Evolutionary conservation across 169 alveolate genomes (phyloP).

Genomic region (Plasmodium vivax): DNA sequence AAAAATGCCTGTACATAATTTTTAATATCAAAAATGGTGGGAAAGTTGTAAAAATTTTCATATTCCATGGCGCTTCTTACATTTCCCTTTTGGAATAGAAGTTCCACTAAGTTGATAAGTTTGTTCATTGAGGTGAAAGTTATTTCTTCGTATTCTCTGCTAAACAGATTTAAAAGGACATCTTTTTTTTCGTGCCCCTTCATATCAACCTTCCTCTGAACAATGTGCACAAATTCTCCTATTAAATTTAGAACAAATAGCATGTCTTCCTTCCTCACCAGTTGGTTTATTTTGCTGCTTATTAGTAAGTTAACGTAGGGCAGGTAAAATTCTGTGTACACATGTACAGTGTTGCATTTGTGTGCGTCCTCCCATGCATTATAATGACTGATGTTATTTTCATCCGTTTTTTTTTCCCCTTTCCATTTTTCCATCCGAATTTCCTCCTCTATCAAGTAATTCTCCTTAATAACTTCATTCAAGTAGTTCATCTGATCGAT

Average conservation of each 20-base stretch:
- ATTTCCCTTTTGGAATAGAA: constrained; percentile 27
- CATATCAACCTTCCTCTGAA: constrained; percentile 14
- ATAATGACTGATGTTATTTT: not conserved
- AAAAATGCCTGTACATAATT: constrained; percentile 53
- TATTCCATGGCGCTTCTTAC: constrained; percentile 1
- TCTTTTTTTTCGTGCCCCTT: constrained; percentile 21
- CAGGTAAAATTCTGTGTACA: constrained; percentile 45
- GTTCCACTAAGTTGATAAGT: constrained; percentile 38
- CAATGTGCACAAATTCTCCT: constrained; percentile 56
- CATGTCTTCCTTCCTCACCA: constrained; percentile 49
- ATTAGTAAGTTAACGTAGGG: constrained; percentile 53
- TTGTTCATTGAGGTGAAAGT: constrained; percentile 62
- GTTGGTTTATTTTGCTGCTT: constrained; percentile 28
- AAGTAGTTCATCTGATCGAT: constrained; percentile 36
- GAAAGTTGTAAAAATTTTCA: constrained; percentile 35
- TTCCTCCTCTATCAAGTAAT: not conserved
- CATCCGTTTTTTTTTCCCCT: not conserved
- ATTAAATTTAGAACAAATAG: constrained; percentile 39
- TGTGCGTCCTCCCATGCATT: not conserved
- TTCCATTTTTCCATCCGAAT: not conserved
- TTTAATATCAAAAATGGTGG: constrained; percentile 53
- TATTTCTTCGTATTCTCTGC: constrained; percentile 64
- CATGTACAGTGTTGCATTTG: not conserved
- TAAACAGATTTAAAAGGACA: constrained; percentile 33
- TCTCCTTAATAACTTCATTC: constrained; percentile 20